A percentile compares a stretch with the other conserved stretches of the same genome.
These are phyloP conservation scores for Mariannaea sp. DNA, from an alignment of 2,329 filamentous ascomycete species.

Conservation along the genomic window DNA sequence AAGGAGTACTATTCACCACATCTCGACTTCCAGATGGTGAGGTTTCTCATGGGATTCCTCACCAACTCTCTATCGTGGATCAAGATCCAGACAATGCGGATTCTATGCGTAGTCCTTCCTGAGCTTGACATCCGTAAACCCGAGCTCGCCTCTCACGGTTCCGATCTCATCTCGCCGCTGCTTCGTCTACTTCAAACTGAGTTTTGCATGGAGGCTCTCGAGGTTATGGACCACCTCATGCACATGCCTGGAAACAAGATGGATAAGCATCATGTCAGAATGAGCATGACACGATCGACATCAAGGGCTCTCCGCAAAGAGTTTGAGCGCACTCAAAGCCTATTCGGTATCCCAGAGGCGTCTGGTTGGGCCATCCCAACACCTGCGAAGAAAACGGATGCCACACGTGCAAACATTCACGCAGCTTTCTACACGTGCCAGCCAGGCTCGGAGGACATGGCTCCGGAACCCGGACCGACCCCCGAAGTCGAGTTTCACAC, in stretches of 20 bases:
- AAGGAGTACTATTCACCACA: conserved; percentile 79
- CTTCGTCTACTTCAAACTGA: conserved; percentile 89
- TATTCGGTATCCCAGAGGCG: conserved; percentile 95
- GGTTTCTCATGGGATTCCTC: conserved; percentile 87
- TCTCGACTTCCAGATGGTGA: conserved; percentile 82
- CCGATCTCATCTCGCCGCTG: conserved; percentile 92
- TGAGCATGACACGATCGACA: conserved; percentile 95
- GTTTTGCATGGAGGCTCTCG: conserved; percentile 88
- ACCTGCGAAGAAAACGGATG: conserved; percentile 85
- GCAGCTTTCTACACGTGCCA: conserved; percentile 95
- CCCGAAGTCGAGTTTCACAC: conserved; percentile 91
- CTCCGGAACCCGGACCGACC: conserved; percentile 67
- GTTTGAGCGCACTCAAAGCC: conserved; percentile 89
- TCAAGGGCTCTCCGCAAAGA: conserved; percentile 88
- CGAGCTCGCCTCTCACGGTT: conserved; percentile 87
- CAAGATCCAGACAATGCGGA: conserved; percentile 89
- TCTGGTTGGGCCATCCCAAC: conserved; percentile 96
- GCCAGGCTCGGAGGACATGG: conserved; percentile 59
- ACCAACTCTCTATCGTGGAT: conserved; percentile 91
- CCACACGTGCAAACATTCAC: conserved; percentile 89
- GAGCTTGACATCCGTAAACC: conserved; percentile 92
- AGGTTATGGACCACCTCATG: conserved; percentile 94
- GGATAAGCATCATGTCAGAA: conserved; percentile 91
- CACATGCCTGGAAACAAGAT: conserved; percentile 89
- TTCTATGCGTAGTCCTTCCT: conserved; percentile 82